Evolutionary conservation across 345 rosid genomes (phyloP).

Genomic region (rapeseed (Brassica napus)): DNA sequence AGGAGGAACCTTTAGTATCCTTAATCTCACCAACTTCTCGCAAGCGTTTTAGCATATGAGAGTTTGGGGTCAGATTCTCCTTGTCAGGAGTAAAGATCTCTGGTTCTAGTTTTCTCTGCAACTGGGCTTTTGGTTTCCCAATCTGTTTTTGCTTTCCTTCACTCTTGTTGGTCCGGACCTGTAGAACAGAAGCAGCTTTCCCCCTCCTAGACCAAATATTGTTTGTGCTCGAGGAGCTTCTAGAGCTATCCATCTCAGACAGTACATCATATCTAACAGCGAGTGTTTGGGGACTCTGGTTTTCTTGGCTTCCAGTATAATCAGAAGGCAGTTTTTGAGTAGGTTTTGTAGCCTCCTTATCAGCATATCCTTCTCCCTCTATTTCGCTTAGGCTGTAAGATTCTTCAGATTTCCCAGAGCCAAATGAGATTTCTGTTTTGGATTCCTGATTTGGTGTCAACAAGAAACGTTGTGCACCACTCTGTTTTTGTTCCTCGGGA

Average conservation of each 20-base stretch:
- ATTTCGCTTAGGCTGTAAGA: constrained; percentile 16
- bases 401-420: constrained; percentile 20
- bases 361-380: constrained; percentile 27
- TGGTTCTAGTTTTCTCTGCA: constrained; percentile 48
- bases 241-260: constrained; percentile 44
- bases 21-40: constrained; percentile 49
- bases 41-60: constrained; percentile 48
- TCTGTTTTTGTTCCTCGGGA: constrained; percentile 24
- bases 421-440: constrained; percentile 3
- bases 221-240: constrained; percentile 30
- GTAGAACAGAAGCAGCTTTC: constrained; percentile 56
- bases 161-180: constrained; percentile 57
- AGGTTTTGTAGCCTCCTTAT: constrained; percentile 34
- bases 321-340: constrained; percentile 30
- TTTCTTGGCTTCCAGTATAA: constrained; percentile 36
- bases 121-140: constrained; percentile 37
- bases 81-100: constrained; percentile 71
- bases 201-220: constrained; percentile 85
- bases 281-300: constrained; percentile 42
- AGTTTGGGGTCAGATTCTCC: constrained; percentile 72
- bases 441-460: constrained; percentile 19
- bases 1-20: constrained; percentile 40
- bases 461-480: constrained; percentile 16
- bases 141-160: constrained; percentile 39
- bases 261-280: constrained; percentile 1